phyloP scores from a whole-genome alignment of 768 basidiomycete genomes.

The Podaxis rugospora region DNA sequence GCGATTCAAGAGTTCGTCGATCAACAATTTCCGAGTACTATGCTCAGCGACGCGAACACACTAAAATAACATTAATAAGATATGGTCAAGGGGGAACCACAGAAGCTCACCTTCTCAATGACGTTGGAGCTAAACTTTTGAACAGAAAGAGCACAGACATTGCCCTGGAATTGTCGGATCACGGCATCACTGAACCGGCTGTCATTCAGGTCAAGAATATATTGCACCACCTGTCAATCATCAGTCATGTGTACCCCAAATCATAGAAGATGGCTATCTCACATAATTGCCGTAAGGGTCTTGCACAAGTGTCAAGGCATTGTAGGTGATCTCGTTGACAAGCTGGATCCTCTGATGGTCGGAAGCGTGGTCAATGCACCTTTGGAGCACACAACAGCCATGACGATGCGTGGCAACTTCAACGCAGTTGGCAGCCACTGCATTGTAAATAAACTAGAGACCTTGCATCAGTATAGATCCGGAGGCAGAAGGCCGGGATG shows the following conservation, averaged over 20 bases:
- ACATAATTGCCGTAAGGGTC: conserved; percentile 95
- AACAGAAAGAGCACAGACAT: conserved; percentile 95
- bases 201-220: conserved; percentile 97
- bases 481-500: conserved; percentile 4
- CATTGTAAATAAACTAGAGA: conserved; percentile 95
- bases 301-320: conserved; percentile 95
- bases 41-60: conserved; percentile 95
- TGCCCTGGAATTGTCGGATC: conserved; percentile 95
- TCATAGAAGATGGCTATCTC: conserved; percentile 21
- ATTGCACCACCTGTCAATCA: conserved; percentile 81
- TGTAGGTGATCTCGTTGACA: conserved; percentile 98
- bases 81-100: neutral
- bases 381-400: conserved; percentile 96
- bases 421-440: conserved; percentile 97
- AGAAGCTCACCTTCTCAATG: conserved; percentile 75
- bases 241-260: conserved; percentile 2
- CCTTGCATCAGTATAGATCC: neutral
- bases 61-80: conserved; percentile 26
- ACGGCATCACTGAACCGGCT: conserved; percentile 97
- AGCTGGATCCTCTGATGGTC: conserved; percentile 93
- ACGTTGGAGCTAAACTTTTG: conserved; percentile 99
- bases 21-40: conserved; percentile 87
- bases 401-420: conserved; percentile 98
- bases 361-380: conserved; percentile 97
- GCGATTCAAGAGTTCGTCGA: conserved; percentile 93